Evolutionary conservation across 768 basidiomycete genomes (phyloP), one percentile per base, ranked within the genome.

Genomic region (Collybia sp.): DNA sequence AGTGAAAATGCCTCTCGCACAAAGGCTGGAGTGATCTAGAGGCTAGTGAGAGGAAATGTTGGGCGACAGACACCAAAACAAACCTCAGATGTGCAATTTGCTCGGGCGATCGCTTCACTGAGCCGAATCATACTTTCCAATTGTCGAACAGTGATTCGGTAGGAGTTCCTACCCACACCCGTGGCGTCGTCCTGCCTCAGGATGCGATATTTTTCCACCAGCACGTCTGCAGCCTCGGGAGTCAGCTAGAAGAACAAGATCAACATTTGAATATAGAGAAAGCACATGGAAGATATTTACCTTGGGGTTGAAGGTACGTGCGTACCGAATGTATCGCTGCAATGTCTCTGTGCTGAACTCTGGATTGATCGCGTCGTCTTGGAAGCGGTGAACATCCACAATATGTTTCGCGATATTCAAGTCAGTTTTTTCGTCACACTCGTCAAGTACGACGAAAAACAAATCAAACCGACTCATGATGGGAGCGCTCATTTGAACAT

Each of bases 401-500:
- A 99, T 98, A 64, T 99, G 96, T 63, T 82, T 83, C 32, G 96
- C 96, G 52, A 99, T 88, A 59, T 93, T 91, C 59, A 91, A 65
- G 58, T 99, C 96, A 49, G 84, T 88, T 62, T 79, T 86, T 61
- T 92, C 88, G 61, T 97, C 85, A 65, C 94, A 97, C 58, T 99
- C 94, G 57, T 99, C 96, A 43, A 99, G 76, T 10, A 99, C 93
- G 45, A 99, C 91, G 61, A 98, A 99, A 74, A 98, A 98, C 54
- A 99, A 61, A 64, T 99, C 96, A 54, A 92, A 99, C 49, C 96
- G 83, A 67, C 92, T 94, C 95, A 99, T 98, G 67, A 99, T 98
- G 1, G 96, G 96, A 0, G 94, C 88, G 43, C 87, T 93, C 96
- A 99, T 97, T 49, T 89, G 90, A 30, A 99, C 83, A 64, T 99